These are phyloP conservation scores for Acanthamoeba royreba DNA, from an alignment of 208 protist genomes.

Conservation along the genomic window DNA sequence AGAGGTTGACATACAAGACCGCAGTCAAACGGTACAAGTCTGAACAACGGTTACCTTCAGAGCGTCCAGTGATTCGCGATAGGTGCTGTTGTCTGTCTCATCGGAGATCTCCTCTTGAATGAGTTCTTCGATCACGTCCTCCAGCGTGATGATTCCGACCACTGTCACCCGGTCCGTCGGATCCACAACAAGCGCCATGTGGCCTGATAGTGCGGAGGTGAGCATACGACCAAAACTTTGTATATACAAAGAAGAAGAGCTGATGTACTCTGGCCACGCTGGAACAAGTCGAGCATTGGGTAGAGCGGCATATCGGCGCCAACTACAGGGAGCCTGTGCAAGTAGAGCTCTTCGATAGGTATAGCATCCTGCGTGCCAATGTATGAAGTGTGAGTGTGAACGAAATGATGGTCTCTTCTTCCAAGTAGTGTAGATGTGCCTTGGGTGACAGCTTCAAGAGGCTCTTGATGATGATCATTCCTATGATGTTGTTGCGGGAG, in stretches of 20 bases:
- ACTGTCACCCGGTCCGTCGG: neutral
- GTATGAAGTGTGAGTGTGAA: no score
- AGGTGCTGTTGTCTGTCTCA: no score
- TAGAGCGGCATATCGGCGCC: slow-evolving; percentile 47
- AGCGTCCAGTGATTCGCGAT: neutral
- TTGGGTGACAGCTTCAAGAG: slow-evolving; percentile 75
- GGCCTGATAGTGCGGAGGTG: no score
- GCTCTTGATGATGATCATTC: slow-evolving; percentile 84
- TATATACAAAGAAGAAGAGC: no score
- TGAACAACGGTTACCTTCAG: neutral
- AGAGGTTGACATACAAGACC: no score
- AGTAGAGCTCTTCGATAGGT: slow-evolving; percentile 9
- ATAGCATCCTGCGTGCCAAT: slow-evolving; percentile 12
- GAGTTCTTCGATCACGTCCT: slow-evolving; percentile 73
- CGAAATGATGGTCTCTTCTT: no score
- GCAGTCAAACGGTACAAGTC: no score
- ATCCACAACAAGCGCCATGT: slow-evolving; percentile 43
- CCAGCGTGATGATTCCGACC: slow-evolving; percentile 71
- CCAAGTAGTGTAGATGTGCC: neutral
- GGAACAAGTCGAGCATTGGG: slow-evolving; percentile 63
- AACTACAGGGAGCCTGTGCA: slow-evolving; percentile 33
- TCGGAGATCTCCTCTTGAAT: no score
- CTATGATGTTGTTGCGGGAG: slow-evolving; percentile 83
- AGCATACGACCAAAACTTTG: no score
- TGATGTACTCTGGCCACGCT: slow-evolving; percentile 46